phyloP scores from a whole-genome alignment of 2,329 filamentous ascomycete genomes.

The Aspergillus udagawae region DNA sequence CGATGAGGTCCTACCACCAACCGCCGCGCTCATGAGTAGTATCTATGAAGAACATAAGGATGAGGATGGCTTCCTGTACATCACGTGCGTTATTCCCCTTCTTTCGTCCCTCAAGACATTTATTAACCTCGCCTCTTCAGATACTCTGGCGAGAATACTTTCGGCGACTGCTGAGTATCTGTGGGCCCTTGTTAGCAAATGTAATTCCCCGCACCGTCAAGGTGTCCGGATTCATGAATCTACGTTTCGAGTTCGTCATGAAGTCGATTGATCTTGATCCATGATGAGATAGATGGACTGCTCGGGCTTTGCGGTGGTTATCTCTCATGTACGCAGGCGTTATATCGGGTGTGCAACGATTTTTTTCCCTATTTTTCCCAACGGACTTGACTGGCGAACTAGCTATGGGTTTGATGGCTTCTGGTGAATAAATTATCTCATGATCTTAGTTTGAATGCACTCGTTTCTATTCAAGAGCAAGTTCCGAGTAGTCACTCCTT shows the following conservation, averaged over 20 bases:
- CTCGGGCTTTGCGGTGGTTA: constrained; percentile 13
- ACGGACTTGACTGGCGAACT: constrained; percentile 13
- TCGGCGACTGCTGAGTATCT: constrained; percentile 53
- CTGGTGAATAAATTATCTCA: constrained; percentile 11
- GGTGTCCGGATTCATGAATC: constrained; percentile 5
- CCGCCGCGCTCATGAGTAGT: constrained; percentile 96
- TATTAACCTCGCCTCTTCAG: constrained; percentile 39
- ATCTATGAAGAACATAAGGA: constrained; percentile 99
- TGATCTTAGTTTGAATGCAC: constrained; percentile 2
- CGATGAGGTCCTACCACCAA: constrained; percentile 94
- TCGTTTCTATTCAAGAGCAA: not conserved
- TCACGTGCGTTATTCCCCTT: constrained; percentile 62
- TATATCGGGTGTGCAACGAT: constrained; percentile 16
- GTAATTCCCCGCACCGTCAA: constrained; percentile 11
- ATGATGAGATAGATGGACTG: constrained; percentile 11
- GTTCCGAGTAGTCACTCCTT: not conserved
- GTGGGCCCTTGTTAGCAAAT: constrained; percentile 7
- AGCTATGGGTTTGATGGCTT: constrained; percentile 11
- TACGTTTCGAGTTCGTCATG: constrained; percentile 1
- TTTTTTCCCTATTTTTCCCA: not conserved
- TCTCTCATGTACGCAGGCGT: constrained; percentile 20
- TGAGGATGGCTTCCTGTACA: constrained; percentile 89
- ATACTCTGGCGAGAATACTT: constrained; percentile 99
- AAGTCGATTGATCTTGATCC: constrained; percentile 8
- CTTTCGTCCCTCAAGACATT: not conserved